A percentile compares a stretch with the other conserved stretches of the same genome.
These are phyloP conservation scores for Bacidia rubella DNA, from an alignment of 495 filamentous ascomycete genomes.

Conservation along the genomic window DNA sequence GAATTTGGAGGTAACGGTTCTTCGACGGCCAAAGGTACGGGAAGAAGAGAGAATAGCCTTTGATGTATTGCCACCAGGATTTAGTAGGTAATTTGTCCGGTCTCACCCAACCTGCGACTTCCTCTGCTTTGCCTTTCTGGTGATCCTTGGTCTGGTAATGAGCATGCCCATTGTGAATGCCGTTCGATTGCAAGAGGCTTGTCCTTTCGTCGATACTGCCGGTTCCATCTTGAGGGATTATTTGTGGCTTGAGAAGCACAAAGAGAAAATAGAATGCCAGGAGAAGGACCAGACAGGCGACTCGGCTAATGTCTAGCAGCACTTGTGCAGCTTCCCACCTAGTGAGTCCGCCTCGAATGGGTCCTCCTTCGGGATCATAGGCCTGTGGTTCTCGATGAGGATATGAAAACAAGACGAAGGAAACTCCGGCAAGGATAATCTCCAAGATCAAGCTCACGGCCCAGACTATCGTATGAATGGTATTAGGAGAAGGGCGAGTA, in stretches of 20 bases:
- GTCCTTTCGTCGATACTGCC: constrained; percentile 41
- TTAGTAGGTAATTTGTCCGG: constrained; percentile 52
- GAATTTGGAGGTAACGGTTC: constrained; percentile 51
- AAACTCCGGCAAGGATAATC: constrained; percentile 49
- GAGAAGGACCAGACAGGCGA: constrained; percentile 44
- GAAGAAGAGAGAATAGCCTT: constrained; percentile 78
- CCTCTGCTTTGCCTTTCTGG: constrained; percentile 24
- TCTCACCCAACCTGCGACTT: constrained; percentile 41
- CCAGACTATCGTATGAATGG: constrained; percentile 66
- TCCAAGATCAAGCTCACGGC: constrained; percentile 52
- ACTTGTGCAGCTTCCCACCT: constrained; percentile 55
- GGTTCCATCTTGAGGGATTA: constrained; percentile 12
- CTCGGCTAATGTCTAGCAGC: constrained; percentile 41
- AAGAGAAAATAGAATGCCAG: constrained; percentile 47
- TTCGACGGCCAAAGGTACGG: constrained; percentile 89
- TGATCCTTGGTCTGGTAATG: constrained; percentile 41
- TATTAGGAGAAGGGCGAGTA: constrained; percentile 56
- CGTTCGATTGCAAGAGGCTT: too few species aligned
- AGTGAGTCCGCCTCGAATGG: constrained; percentile 36
- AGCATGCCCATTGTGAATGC: constrained; percentile 29
- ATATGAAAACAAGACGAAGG: constrained; percentile 45
- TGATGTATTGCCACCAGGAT: constrained; percentile 76
- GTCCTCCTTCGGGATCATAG: constrained; percentile 36
- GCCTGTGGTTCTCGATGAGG: constrained; percentile 45
- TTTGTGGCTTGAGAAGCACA: constrained; percentile 24